Percentiles rank a stretch among this genome's conserved stretches.
phyloP scores from a whole-genome alignment of 306 rosid species.

The Rubus parviflorus region DNA sequence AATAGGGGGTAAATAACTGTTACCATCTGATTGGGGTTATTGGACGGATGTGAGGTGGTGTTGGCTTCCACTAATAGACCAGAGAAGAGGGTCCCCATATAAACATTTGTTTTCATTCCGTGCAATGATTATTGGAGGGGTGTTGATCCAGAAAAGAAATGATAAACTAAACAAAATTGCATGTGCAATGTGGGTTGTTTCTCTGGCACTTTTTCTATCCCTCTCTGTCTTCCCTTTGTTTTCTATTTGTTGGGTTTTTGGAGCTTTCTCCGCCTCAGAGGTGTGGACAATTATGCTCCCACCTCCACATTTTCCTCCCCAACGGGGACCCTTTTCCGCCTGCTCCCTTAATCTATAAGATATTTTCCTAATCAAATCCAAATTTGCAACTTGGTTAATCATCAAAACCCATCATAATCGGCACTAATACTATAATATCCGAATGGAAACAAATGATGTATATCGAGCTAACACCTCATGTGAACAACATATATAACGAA shows the following conservation, averaged over 20 bases:
- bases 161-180: slow-evolving; percentile 42
- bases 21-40: slow-evolving; percentile 16
- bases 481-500: too few species aligned
- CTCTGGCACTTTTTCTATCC: slow-evolving; percentile 49
- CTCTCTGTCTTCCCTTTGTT: slow-evolving; percentile 24
- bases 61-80: slow-evolving; percentile 48
- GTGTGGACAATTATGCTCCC: slow-evolving; percentile 47
- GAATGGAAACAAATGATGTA: not conserved
- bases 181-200: slow-evolving; percentile 67
- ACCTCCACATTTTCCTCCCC: slow-evolving; percentile 30
- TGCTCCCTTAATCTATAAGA: slow-evolving; percentile 17
- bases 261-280: slow-evolving; percentile 35
- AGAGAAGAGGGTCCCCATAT: slow-evolving; percentile 38
- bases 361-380: not conserved
- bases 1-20: slow-evolving; percentile 4
- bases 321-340: slow-evolving; percentile 10
- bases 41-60: slow-evolving; percentile 1
- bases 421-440: not conserved
- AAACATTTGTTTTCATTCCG: slow-evolving; percentile 55
- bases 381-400: not conserved
- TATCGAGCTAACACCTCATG: not conserved
- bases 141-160: slow-evolving; percentile 50
- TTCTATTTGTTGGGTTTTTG: slow-evolving; percentile 43
- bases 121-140: slow-evolving; percentile 57
- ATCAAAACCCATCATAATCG: not conserved